A percentile compares a stretch with the other conserved stretches of the same genome.
phyloP scores from a whole-genome alignment of 1,284 basidiomycete species.

The Takashimella tepidaria region DNA sequence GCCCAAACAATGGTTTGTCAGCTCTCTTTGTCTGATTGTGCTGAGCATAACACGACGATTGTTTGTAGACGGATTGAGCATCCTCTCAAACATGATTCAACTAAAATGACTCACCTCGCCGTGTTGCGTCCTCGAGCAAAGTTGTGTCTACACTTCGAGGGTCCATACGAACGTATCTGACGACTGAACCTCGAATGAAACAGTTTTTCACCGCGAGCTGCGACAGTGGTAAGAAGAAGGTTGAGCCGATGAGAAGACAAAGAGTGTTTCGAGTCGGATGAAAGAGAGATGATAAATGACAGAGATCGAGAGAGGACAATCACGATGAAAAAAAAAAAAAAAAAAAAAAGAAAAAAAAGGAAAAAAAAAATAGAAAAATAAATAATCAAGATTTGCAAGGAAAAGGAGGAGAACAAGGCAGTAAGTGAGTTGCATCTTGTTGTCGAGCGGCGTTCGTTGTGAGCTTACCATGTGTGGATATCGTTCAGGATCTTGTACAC shows the following conservation, averaged over 20 bases:
- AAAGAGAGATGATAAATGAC: conserved; percentile 1
- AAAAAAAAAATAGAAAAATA: background rate
- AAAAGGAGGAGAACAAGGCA: background rate
- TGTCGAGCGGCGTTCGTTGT: no score
- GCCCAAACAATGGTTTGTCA: no score
- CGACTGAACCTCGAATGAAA: conserved; percentile 97
- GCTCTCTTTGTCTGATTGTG: no score
- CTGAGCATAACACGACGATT: no score
- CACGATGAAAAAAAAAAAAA: background rate
- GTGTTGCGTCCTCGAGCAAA: conserved; percentile 91
- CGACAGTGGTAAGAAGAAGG: background rate
- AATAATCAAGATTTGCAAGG: background rate
- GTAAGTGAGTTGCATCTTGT: no score
- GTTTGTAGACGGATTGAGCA: no score
- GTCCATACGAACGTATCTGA: conserved; percentile 93
- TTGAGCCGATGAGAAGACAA: background rate
- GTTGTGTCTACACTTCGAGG: conserved; percentile 93
- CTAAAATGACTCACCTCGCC: conserved; percentile 76
- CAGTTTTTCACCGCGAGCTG: conserved; percentile 99
- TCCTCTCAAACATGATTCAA: background rate
- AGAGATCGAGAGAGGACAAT: background rate
- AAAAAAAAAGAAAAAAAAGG: conserved; percentile 2
- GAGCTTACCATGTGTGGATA: conserved; percentile 91
- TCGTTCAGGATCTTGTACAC: conserved; percentile 82
- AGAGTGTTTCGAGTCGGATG: conserved; percentile 12